Evolutionary conservation across 176 grass and related monocot species (phyloP).

Genomic region (Carex kokanica): DNA sequence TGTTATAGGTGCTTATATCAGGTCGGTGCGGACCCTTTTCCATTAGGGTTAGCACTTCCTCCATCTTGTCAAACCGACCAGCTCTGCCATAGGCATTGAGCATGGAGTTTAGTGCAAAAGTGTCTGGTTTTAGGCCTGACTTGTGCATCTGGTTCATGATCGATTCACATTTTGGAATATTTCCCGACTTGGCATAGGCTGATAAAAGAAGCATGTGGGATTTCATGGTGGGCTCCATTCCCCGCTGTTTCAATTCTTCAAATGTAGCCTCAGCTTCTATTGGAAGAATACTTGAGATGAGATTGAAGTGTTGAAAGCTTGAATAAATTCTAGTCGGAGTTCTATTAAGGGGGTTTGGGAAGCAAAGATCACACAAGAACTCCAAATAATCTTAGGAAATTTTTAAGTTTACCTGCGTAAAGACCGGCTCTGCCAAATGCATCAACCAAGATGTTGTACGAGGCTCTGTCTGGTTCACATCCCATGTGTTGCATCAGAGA

Average conservation of each 20-base stretch:
- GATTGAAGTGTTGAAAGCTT: conserved; percentile 9
- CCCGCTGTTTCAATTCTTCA: conserved; percentile 65
- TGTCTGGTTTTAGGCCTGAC: conserved; percentile 64
- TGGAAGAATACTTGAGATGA: background rate
- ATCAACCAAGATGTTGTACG: conserved; percentile 92
- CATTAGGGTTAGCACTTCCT: conserved; percentile 62
- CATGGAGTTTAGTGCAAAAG: conserved; percentile 81
- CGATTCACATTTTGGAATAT: conserved; percentile 64
- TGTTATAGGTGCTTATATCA: conserved; percentile 78
- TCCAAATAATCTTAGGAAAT: conserved; percentile 1
- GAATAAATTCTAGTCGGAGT: background rate
- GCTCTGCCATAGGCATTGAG: conserved; percentile 79
- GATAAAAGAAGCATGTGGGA: conserved; percentile 90
- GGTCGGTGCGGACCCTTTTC: conserved; percentile 27
- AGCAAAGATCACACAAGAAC: background rate
- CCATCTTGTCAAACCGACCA: conserved; percentile 73
- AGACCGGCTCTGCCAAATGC: conserved; percentile 86
- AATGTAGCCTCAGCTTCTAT: conserved; percentile 68
- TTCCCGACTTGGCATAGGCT: conserved; percentile 69
- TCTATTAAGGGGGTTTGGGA: background rate
- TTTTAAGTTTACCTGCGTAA: conserved; percentile 43
- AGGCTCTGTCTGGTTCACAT: conserved; percentile 86
- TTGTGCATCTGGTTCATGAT: conserved; percentile 93
- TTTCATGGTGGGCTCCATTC: conserved; percentile 83
- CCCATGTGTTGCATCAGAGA: conserved; percentile 84